Evolutionary conservation across 2,329 filamentous ascomycete genomes (phyloP).

Genomic region (Aspergillus costaricaensis): DNA sequence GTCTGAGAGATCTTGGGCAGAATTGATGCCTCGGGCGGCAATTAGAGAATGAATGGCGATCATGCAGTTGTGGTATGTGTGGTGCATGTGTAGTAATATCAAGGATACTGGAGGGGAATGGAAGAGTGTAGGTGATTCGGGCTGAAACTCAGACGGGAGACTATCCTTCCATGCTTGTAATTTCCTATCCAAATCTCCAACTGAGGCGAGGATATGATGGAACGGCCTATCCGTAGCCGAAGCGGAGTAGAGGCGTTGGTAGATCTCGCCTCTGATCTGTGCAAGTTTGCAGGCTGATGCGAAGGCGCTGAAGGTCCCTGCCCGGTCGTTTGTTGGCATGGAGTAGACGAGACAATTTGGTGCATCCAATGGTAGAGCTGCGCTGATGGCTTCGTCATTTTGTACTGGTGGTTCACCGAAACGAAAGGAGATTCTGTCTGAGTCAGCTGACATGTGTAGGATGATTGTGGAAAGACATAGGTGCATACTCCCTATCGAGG

Average conservation of each 20-base stretch:
- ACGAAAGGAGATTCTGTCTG: constrained; percentile 18
- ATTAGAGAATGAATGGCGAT: constrained; percentile 21
- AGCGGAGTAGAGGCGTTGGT: constrained; percentile 17
- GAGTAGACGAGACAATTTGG: not conserved
- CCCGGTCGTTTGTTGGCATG: constrained; percentile 8
- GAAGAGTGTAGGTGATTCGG: constrained; percentile 3
- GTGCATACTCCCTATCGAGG: constrained; percentile 22
- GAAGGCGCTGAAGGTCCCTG: constrained; percentile 15
- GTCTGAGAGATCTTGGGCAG: constrained; percentile 5
- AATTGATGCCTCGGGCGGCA: constrained; percentile 8
- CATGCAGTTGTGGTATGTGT: constrained; percentile 22
- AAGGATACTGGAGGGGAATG: constrained; percentile 8
- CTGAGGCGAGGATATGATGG: constrained; percentile 12
- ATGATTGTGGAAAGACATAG: not conserved
- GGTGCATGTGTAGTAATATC: constrained; percentile 18
- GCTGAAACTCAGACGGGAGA: constrained; percentile 16
- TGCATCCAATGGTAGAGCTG: constrained; percentile 7
- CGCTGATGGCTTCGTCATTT: constrained; percentile 16
- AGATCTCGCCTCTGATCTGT: constrained; percentile 19
- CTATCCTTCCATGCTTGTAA: constrained; percentile 17
- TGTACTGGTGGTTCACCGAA: constrained; percentile 18
- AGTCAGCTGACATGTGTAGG: not conserved
- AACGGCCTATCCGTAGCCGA: constrained; percentile 15
- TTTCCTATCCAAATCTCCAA: constrained; percentile 16
- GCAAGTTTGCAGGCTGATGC: constrained; percentile 17